phyloP scores from a whole-genome alignment of 1,139 yeast genomes.

The Tardiomyces blankii region DNA sequence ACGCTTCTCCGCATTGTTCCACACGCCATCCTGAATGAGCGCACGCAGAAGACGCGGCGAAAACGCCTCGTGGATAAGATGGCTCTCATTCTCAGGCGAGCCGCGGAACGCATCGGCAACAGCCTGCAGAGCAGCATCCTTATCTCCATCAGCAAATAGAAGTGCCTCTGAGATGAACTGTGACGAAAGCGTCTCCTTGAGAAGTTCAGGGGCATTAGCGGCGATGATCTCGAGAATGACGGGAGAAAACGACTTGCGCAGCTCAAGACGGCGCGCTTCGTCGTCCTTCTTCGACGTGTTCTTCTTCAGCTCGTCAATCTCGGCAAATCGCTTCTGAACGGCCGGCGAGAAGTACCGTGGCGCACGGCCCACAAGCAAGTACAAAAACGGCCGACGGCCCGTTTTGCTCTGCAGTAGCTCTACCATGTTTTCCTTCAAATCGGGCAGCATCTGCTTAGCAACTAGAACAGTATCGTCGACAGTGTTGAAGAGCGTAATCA shows the following conservation, averaged over 20 bases:
- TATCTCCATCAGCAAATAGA: conserved; percentile 38
- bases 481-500: conserved; percentile 68
- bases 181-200: conserved; percentile 65
- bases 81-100: conserved; percentile 26
- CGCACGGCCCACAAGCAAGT: conserved; percentile 67
- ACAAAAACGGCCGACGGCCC: conserved; percentile 83
- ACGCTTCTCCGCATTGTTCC: conserved; percentile 48
- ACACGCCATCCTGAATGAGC: conserved; percentile 66
- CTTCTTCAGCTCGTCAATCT: conserved; percentile 53
- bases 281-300: conserved; percentile 72
- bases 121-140: conserved; percentile 38
- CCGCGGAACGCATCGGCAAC: conserved; percentile 54
- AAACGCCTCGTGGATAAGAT: conserved; percentile 8
- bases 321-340: conserved; percentile 46
- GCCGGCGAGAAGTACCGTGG: conserved; percentile 75
- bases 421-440: conserved; percentile 37
- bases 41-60: conserved; percentile 64
- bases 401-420: conserved; percentile 58
- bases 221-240: conserved; percentile 46
- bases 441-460: conserved; percentile 56
- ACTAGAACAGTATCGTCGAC: conserved; percentile 90
- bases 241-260: conserved; percentile 57
- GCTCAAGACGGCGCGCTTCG: conserved; percentile 61
- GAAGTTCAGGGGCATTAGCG: conserved; percentile 37
- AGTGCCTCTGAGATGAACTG: conserved; percentile 74